Evolutionary conservation across 2,329 filamentous ascomycete species (phyloP).

Genomic region (Madurella fahalii): DNA sequence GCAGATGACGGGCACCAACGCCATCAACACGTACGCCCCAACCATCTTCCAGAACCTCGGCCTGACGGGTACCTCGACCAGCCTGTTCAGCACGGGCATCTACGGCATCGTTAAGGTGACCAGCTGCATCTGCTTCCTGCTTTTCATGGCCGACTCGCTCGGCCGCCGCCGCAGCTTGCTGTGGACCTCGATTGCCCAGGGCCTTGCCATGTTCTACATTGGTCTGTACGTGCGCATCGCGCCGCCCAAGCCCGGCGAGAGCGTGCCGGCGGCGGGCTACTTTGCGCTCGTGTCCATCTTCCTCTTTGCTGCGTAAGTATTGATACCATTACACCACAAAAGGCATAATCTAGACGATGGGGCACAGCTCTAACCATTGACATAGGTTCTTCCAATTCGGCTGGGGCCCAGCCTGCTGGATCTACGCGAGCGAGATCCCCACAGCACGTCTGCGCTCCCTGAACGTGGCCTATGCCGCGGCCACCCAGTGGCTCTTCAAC

Average conservation of each 20-base stretch:
- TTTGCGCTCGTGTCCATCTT: conserved; percentile 63
- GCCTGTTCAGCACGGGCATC: conserved; percentile 59
- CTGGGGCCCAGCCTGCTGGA: conserved; percentile 66
- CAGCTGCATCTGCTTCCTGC: conserved; percentile 54
- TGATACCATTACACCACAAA: not conserved
- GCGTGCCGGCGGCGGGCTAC: conserved; percentile 58
- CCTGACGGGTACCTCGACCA: conserved; percentile 43
- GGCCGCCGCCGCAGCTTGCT: conserved; percentile 53
- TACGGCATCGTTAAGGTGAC: conserved; percentile 61
- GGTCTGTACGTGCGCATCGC: conserved; percentile 59
- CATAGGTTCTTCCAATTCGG: conserved; percentile 49
- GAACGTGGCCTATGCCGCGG: conserved; percentile 61
- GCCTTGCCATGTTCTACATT: conserved; percentile 60
- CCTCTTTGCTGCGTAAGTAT: conserved; percentile 47
- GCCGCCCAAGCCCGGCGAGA: conserved; percentile 44
- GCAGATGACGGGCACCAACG: conserved; percentile 56
- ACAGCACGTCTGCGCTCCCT: conserved; percentile 57
- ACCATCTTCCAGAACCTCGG: conserved; percentile 34
- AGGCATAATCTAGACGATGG: too few species aligned
- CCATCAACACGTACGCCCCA: conserved; percentile 35
- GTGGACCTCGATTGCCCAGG: conserved; percentile 60
- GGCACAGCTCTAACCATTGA: not conserved
- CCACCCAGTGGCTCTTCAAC: conserved; percentile 67
- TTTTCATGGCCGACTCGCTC: conserved; percentile 58
- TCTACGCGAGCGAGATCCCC: conserved; percentile 52